These are phyloP conservation scores for Salvia rosmarinus DNA, from an alignment of 257 asterid species.

Conservation along the genomic window DNA sequence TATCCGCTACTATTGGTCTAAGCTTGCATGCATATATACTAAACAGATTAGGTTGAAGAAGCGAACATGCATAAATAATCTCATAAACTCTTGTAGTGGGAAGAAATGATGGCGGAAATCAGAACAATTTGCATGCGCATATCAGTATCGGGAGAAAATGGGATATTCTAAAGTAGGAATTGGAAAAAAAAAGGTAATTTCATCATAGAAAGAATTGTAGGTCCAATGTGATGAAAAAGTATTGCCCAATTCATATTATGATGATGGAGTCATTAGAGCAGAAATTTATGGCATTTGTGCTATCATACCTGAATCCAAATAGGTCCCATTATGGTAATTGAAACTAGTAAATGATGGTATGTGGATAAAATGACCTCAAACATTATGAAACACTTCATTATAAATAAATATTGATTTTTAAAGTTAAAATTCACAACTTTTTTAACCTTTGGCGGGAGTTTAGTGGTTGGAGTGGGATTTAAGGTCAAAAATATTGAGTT, in stretches of 20 bases:
- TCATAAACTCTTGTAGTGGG: neutral
- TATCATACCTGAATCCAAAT: slow-evolving; percentile 34
- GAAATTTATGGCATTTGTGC: slow-evolving; percentile 43
- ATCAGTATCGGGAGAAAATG: slow-evolving; percentile 36
- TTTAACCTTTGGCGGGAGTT: too few species aligned
- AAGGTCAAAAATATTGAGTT: too few species aligned
- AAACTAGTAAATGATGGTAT: slow-evolving; percentile 24
- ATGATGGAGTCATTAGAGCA: slow-evolving; percentile 38
- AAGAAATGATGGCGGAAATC: slow-evolving; percentile 22
- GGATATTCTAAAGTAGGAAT: slow-evolving; percentile 16
- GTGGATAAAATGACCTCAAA: neutral
- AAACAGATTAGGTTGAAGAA: too few species aligned
- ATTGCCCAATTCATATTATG: slow-evolving; percentile 13
- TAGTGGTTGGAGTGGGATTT: too few species aligned
- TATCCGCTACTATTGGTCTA: neutral
- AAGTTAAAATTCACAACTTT: too few species aligned
- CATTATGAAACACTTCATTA: neutral
- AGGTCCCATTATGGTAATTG: slow-evolving; percentile 33
- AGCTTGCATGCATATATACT: neutral
- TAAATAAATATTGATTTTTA: neutral
- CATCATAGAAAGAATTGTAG: slow-evolving; percentile 36
- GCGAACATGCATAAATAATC: neutral
- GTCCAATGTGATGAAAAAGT: slow-evolving; percentile 36
- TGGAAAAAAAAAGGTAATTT: slow-evolving; percentile 13
- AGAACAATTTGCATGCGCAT: slow-evolving; percentile 45